phyloP scores from a whole-genome alignment of 768 basidiomycete species.

The Thelephora aurantiotincta region DNA sequence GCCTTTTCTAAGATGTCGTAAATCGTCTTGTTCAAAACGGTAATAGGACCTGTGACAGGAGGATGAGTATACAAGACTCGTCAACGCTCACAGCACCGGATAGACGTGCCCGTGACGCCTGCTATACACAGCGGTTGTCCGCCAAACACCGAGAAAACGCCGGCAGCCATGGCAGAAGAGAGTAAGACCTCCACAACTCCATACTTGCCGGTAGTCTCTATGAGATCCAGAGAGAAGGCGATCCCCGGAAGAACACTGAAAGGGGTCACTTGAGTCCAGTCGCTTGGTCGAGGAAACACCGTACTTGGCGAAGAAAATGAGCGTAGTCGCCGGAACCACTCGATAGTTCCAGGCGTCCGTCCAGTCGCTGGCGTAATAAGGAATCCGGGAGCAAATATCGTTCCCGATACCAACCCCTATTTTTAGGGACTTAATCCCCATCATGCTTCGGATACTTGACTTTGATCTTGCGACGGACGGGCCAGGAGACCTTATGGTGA shows the following conservation, averaged over 20 bases:
- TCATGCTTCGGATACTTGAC: too few species aligned
- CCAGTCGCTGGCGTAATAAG: conserved; percentile 84
- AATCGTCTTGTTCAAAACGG: conserved; percentile 85
- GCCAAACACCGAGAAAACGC: conserved; percentile 75
- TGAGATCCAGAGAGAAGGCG: conserved; percentile 84
- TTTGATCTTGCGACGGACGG: too few species aligned
- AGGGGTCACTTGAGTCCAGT: neutral
- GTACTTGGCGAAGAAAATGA: conserved; percentile 80
- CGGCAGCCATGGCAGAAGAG: conserved; percentile 80
- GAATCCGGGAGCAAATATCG: conserved; percentile 58
- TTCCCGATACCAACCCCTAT: conserved; percentile 46
- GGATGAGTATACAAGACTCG: neutral
- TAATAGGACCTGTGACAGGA: conserved; percentile 65
- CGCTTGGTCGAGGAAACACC: conserved; percentile 10
- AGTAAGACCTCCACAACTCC: conserved; percentile 80
- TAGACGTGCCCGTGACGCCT: conserved; percentile 62
- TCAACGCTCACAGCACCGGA: neutral
- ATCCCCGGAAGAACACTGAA: conserved; percentile 74
- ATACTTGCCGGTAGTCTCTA: conserved; percentile 82
- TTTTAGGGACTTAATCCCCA: too few species aligned
- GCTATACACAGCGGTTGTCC: conserved; percentile 88
- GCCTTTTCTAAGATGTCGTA: conserved; percentile 54
- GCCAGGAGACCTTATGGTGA: too few species aligned
- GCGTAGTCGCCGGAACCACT: conserved; percentile 72
- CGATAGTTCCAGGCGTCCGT: conserved; percentile 85